Percentiles rank a stretch among this genome's conserved stretches.
These are phyloP conservation scores for Coprinellus micaceus DNA, from an alignment of 768 basidiomycete species.

Conservation along the genomic window DNA sequence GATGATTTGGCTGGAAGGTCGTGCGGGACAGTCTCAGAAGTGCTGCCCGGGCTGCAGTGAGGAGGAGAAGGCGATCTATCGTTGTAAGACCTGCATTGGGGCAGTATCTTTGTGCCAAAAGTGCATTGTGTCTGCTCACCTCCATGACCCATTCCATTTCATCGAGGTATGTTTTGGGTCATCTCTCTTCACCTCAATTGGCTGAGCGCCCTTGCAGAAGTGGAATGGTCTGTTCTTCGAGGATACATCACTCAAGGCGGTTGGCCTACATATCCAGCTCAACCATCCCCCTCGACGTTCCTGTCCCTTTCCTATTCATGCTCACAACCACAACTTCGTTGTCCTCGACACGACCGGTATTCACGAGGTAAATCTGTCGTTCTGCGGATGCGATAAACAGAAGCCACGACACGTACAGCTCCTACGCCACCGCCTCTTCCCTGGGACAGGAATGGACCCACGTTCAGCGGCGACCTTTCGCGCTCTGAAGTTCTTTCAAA, in stretches of 20 bases:
- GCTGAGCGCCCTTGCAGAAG: neutral
- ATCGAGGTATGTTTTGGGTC: neutral
- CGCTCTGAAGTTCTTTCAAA: slow-evolving; percentile 22
- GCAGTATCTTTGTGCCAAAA: neutral
- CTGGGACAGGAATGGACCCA: slow-evolving; percentile 27
- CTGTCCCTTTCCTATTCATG: slow-evolving; percentile 12
- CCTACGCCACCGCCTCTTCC: slow-evolving; percentile 25
- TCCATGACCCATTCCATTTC: neutral
- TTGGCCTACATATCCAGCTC: slow-evolving; percentile 27
- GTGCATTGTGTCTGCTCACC: neutral
- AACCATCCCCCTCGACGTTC: slow-evolving; percentile 18
- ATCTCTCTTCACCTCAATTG: neutral
- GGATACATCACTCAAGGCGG: slow-evolving; percentile 12
- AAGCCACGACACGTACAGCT: slow-evolving; percentile 24
- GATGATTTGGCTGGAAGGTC: neutral
- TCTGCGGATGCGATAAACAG: slow-evolving; percentile 25
- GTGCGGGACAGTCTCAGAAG: neutral
- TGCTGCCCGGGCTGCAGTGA: neutral
- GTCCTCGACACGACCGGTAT: slow-evolving; percentile 29
- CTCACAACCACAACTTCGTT: slow-evolving; percentile 22
- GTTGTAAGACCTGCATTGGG: neutral
- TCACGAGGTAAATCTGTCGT: slow-evolving; percentile 27
- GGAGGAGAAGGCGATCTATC: neutral
- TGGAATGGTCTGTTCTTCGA: slow-evolving; percentile 17
- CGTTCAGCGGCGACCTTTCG: slow-evolving; percentile 23